Conservation (phyloP, 2,329 filamentous ascomycete species). For the Chalaropsis ovoidea region DNA sequence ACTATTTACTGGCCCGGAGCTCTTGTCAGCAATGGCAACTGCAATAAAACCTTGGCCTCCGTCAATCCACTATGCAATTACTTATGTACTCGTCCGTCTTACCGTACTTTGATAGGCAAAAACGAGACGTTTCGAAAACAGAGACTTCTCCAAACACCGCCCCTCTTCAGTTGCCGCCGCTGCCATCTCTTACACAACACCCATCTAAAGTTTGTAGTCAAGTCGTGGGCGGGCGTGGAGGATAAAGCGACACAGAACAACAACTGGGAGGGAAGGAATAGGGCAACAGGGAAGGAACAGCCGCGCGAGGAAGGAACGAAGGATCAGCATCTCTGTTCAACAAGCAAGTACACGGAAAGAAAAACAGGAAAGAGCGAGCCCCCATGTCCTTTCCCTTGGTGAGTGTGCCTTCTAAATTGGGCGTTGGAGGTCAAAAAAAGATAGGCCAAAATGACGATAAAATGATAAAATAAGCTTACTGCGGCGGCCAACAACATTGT, state of each 20-base stretch:
- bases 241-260: neutral
- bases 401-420: neutral
- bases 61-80: too few relatives aligned
- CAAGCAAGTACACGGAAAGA: neutral
- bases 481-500: neutral
- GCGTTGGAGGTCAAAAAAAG: neutral
- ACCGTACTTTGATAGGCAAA: neutral
- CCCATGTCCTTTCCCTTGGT: neutral
- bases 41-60: too few relatives aligned
- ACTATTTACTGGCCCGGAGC: too few relatives aligned
- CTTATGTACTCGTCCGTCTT: neutral
- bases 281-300: conserved; percentile 5
- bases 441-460: neutral
- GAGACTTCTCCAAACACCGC: neutral
- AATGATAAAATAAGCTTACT: neutral
- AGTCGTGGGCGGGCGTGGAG: neutral
- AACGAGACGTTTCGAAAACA: neutral
- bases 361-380: neutral
- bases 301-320: conserved; percentile 4
- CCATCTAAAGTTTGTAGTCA: neutral
- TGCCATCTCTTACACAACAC: neutral
- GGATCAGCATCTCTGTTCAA: neutral
- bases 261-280: neutral
- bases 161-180: neutral
- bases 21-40: too few relatives aligned